Evolutionary conservation across 2,329 filamentous ascomycete genomes (phyloP).

Genomic region (Ampelomyces quisqualis): DNA sequence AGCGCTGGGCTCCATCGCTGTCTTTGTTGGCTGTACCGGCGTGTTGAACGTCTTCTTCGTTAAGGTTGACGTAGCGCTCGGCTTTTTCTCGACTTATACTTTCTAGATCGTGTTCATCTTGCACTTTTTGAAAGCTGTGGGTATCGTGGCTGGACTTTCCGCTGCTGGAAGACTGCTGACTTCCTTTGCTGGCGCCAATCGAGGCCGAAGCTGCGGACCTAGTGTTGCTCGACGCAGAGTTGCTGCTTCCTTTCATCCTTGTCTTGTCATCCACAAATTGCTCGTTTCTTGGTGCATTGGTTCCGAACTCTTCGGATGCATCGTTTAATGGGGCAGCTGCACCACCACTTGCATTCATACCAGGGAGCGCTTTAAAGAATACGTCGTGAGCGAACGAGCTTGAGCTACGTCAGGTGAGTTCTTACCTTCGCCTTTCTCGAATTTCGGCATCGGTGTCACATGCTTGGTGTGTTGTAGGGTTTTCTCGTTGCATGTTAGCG

Average conservation of each 20-base stretch:
- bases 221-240: background rate
- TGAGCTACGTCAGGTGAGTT: background rate
- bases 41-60: slow-evolving; percentile 9
- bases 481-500: too few relatives aligned
- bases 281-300: slow-evolving; percentile 9
- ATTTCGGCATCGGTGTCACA: slow-evolving; percentile 37
- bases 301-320: slow-evolving; percentile 8
- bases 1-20: slow-evolving; percentile 3
- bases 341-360: slow-evolving; percentile 10
- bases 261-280: background rate
- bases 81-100: slow-evolving; percentile 6
- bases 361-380: slow-evolving; percentile 11
- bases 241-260: too few relatives aligned
- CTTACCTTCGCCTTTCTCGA: slow-evolving; percentile 39
- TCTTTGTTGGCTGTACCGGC: background rate
- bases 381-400: background rate
- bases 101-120: slow-evolving; percentile 1
- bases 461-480: slow-evolving; percentile 40
- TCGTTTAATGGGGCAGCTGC: slow-evolving; percentile 8
- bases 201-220: background rate
- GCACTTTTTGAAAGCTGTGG: background rate
- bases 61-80: slow-evolving; percentile 10
- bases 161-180: background rate
- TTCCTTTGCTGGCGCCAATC: background rate
- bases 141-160: background rate